Evolutionary conservation across 192 early-diverging fungal species (phyloP).

Genomic region (Rhizophagus prolifer): DNA sequence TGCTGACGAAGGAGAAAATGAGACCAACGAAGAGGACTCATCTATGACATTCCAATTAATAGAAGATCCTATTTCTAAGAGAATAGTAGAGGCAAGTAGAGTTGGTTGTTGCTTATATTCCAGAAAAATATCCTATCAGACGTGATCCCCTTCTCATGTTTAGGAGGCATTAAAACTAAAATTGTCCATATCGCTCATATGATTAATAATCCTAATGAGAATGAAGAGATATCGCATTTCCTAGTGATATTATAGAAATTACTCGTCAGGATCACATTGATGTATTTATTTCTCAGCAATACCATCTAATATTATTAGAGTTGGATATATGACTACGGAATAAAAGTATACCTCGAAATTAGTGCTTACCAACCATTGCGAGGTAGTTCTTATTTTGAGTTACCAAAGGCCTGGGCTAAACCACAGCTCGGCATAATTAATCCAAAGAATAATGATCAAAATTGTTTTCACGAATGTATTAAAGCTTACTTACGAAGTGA

Average conservation of each 20-base stretch:
- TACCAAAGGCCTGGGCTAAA: not conserved
- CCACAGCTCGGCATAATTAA: constrained; percentile 18
- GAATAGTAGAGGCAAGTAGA: too few relatives aligned
- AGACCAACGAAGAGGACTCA: too few relatives aligned
- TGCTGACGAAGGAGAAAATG: too few relatives aligned
- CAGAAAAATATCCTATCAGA: not conserved
- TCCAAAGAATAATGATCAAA: not conserved
- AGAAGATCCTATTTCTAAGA: too few relatives aligned
- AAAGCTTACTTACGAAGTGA: not conserved
- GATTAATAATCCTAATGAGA: not conserved
- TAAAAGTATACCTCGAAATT: not conserved
- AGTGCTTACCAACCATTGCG: constrained; percentile 3
- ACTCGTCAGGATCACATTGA: not conserved
- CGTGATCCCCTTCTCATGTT: not conserved
- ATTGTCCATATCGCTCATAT: constrained; percentile 1
- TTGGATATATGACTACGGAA: not conserved
- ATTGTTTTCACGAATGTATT: not conserved
- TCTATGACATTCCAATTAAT: too few relatives aligned
- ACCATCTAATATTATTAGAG: not conserved
- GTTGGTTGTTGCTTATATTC: not conserved
- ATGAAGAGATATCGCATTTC: not conserved
- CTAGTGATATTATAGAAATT: not conserved
- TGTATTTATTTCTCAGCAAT: too few relatives aligned
- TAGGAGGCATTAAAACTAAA: constrained; percentile 8
- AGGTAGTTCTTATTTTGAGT: not conserved